phyloP scores from a whole-genome alignment of 257 asterid genomes.

The Penstemon newberryi region DNA sequence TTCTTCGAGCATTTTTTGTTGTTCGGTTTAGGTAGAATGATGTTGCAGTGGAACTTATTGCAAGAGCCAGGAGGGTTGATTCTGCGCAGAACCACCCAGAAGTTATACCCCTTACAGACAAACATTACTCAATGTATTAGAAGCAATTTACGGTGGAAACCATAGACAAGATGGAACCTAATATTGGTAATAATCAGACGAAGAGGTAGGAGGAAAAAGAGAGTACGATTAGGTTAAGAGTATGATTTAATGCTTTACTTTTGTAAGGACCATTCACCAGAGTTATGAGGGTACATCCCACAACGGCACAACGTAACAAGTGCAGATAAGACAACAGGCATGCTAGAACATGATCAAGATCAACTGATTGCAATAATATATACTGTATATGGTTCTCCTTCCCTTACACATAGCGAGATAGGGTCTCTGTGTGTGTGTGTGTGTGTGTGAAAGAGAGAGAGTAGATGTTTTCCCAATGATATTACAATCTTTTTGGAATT shows the following conservation, averaged over 20 bases:
- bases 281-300: neutral
- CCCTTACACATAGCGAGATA: neutral
- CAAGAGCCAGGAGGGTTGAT: slow-evolving; percentile 89
- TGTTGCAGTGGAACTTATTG: slow-evolving; percentile 70
- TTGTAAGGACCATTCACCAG: slow-evolving; percentile 3
- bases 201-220: neutral
- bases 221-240: neutral
- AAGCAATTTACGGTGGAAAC: neutral
- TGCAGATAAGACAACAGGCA: too few relatives aligned
- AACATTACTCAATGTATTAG: slow-evolving; percentile 15
- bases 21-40: slow-evolving; percentile 69
- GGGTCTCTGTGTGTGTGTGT: too few relatives aligned
- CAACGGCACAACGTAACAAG: neutral
- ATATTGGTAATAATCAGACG: neutral
- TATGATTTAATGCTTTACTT: neutral
- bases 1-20: slow-evolving; percentile 67
- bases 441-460: too few relatives aligned
- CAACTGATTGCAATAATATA: neutral
- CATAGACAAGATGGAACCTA: neutral
- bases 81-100: slow-evolving; percentile 92
- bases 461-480: too few relatives aligned
- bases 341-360: neutral
- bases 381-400: neutral
- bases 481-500: too few relatives aligned
- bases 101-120: slow-evolving; percentile 75